Base-by-base conservation (phyloP, 305 asterid species). In the Fraxinus baroniana region DNA sequence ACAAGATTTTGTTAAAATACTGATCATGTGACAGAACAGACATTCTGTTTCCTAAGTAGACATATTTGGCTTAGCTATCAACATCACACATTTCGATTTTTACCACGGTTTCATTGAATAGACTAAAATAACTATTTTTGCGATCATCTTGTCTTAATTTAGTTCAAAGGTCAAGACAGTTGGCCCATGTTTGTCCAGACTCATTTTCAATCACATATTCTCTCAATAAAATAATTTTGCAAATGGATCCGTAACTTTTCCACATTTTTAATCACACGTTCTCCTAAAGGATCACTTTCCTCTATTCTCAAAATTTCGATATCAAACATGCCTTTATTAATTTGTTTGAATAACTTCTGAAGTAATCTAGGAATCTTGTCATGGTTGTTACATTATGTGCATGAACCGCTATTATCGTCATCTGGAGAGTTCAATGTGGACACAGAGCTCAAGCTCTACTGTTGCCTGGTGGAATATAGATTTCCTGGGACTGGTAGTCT, bases 391-490 rank as follows among this genome's bases (percentile, higher is more conserved):
- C 76, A 52, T 39, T 73, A 57, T 5, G 20, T 77, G 78, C 89
- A 93, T 96, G 96, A 90, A 74, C 94, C 94, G 0, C 76, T 70
- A 76, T 70, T 93, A 81, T 92, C 93, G 73, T 81, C 37, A 35
- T 35, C 1, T 35, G 37, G 4, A 33, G 37, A 33, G 37, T 33
- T 33, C 37, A 4, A 33, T 33, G 37, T 33, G 0, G 0, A 33
- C 36, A 33, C 7, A 4, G 37, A 33, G 37, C 37, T 33, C 37
- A 33, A 4, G 37, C 7, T 33, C 37, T 33, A 33, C 7, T 33
- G 49, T 26, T 73, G 79, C 82, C 24, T 15, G 18, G 3, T n/a
- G 66, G 22, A 55, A n/a, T 17, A 55, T 15, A 5, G 26, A 55
- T 55, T 55, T 55, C 26, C 3, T 0, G 18, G 0, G 7, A n/a